Conservation (phyloP, 371 early-diverging fungal genomes). For the Mortierella polycephala region DNA sequence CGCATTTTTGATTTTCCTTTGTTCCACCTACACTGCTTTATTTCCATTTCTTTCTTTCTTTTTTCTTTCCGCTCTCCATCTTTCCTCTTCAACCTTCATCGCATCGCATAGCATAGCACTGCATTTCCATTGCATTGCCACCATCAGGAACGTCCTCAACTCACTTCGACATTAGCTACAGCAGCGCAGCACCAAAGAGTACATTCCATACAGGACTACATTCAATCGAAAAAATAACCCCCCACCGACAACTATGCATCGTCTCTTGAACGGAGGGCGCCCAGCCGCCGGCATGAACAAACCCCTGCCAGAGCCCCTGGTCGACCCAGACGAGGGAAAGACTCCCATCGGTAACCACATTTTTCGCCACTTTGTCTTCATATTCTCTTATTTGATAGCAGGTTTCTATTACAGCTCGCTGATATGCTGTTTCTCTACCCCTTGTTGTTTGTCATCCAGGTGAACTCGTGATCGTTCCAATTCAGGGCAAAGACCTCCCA, state of each 20-base stretch:
- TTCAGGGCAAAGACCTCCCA: constrained; percentile 59
- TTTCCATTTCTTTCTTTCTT: background rate
- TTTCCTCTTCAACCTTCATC: background rate
- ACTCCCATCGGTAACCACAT: constrained; percentile 37
- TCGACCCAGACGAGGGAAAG: constrained; percentile 48
- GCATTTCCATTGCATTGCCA: background rate
- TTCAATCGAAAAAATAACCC: background rate
- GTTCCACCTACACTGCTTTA: too few relatives aligned
- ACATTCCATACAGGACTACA: background rate
- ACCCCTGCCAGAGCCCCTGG: constrained; percentile 42
- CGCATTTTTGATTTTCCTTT: too few relatives aligned
- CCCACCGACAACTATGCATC: constrained; percentile 23
- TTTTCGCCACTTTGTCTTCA: background rate
- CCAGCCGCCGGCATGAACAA: constrained; percentile 34
- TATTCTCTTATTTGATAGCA: background rate
- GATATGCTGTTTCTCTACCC: background rate
- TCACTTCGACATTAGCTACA: too few relatives aligned
- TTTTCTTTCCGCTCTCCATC: background rate
- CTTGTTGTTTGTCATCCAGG: constrained; percentile 12
- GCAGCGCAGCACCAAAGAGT: background rate
- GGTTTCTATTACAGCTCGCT: background rate
- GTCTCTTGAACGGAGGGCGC: constrained; percentile 19
- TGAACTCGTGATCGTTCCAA: constrained; percentile 42
- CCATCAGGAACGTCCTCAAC: background rate
- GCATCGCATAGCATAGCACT: background rate